Percentiles rank a stretch among this genome's conserved stretches.
phyloP scores from a whole-genome alignment of 495 filamentous ascomycete species.

The Paragyromitra xinjiangensis region DNA sequence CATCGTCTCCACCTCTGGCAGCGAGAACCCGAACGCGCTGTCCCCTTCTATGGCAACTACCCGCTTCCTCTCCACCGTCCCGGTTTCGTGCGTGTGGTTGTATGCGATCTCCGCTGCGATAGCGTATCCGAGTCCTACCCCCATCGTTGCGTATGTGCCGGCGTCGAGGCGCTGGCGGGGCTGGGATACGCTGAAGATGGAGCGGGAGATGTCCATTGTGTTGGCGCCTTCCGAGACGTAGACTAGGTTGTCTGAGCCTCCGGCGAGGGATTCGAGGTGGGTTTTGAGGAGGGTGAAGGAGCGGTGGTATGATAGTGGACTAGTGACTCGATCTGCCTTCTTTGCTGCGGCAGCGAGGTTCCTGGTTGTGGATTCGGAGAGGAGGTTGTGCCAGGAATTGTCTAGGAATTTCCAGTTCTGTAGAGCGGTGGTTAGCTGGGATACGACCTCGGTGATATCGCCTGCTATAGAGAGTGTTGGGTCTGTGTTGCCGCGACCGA shows the following conservation, averaged over 20 bases:
- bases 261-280: slow-evolving; percentile 58
- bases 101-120: slow-evolving; percentile 71
- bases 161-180: slow-evolving; percentile 71
- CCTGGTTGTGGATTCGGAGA: slow-evolving; percentile 58
- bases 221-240: slow-evolving; percentile 74
- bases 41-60: slow-evolving; percentile 71
- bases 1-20: slow-evolving; percentile 73
- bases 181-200: slow-evolving; percentile 67
- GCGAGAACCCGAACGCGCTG: slow-evolving; percentile 70
- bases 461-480: slow-evolving; percentile 64
- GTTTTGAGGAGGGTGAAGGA: slow-evolving; percentile 67
- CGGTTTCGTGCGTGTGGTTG: slow-evolving; percentile 59
- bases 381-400: slow-evolving; percentile 56
- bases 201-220: slow-evolving; percentile 74
- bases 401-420: slow-evolving; percentile 61
- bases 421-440: slow-evolving; percentile 62
- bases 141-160: slow-evolving; percentile 74
- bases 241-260: slow-evolving; percentile 64
- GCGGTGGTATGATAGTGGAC: slow-evolving; percentile 66
- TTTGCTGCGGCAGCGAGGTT: slow-evolving; percentile 56
- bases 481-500: slow-evolving; percentile 65
- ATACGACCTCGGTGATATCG: slow-evolving; percentile 65
- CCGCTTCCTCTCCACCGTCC: slow-evolving; percentile 62
- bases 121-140: slow-evolving; percentile 72
- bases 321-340: slow-evolving; percentile 62